A percentile compares a stretch with the other conserved stretches of the same genome.
These are phyloP conservation scores for Cryptococcus amylolentus DNA, from an alignment of 1,284 basidiomycete species.

Conservation along the genomic window DNA sequence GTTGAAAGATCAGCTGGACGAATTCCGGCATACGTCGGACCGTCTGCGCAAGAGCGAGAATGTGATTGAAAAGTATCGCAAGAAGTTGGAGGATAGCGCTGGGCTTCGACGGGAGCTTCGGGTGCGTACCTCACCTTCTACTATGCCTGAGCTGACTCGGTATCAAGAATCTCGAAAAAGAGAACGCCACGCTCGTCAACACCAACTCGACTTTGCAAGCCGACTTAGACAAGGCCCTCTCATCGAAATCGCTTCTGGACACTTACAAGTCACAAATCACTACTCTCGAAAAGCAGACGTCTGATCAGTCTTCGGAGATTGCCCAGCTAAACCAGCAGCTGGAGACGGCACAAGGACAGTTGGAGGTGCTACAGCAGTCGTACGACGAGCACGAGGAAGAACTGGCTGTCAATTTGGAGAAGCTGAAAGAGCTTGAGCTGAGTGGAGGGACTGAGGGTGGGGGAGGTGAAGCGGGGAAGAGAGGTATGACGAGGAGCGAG, in stretches of 20 bases:
- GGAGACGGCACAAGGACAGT: constrained; percentile 65
- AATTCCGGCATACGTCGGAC: constrained; percentile 89
- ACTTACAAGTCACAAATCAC: constrained; percentile 79
- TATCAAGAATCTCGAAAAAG: constrained; percentile 74
- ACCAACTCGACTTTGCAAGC: constrained; percentile 86
- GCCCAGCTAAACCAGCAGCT: constrained; percentile 71
- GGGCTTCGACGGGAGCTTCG: constrained; percentile 82
- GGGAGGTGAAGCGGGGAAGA: constrained; percentile 1
- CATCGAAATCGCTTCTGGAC: constrained; percentile 85
- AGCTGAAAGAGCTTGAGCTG: constrained; percentile 83
- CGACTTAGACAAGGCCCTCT: constrained; percentile 78
- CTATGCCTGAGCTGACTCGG: background rate
- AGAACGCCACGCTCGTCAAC: constrained; percentile 87
- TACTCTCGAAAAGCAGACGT: constrained; percentile 67
- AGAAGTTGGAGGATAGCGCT: constrained; percentile 91
- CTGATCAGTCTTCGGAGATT: constrained; percentile 45
- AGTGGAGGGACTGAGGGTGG: constrained; percentile 12
- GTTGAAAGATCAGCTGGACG: constrained; percentile 90
- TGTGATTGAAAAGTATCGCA: constrained; percentile 98
- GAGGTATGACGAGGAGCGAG: background rate
- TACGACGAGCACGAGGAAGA: constrained; percentile 77
- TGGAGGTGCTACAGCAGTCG: constrained; percentile 61
- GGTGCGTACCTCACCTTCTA: constrained; percentile 50
- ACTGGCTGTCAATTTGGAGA: constrained; percentile 82
- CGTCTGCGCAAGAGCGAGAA: constrained; percentile 90